phyloP scores from a whole-genome alignment of 192 early-diverging fungal genomes.

The Coemansia sp. region DNA sequence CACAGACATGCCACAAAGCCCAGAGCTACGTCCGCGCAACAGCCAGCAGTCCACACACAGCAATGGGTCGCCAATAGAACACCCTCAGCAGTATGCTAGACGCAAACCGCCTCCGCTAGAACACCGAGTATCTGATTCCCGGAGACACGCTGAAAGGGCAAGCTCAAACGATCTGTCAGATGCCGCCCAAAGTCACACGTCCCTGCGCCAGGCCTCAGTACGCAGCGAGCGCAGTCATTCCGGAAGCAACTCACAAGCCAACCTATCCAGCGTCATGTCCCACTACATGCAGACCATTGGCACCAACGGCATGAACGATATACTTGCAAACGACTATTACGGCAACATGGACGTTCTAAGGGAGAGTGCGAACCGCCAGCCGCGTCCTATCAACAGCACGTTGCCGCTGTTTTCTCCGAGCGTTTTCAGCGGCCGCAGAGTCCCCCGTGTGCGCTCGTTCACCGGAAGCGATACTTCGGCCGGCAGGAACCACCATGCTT shows the following conservation, averaged over 20 bases:
- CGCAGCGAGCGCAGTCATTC: conserved; percentile 13
- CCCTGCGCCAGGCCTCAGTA: conserved; percentile 9
- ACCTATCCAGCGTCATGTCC: conserved; percentile 31
- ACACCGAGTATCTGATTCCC: background rate
- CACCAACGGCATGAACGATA: conserved; percentile 20
- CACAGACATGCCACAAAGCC: background rate
- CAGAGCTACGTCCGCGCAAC: background rate
- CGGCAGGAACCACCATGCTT: background rate
- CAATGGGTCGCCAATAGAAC: background rate
- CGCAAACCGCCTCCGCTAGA: background rate
- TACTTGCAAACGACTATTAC: conserved; percentile 45
- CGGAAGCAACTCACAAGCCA: conserved; percentile 8
- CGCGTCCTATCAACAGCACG: conserved; percentile 53
- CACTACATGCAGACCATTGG: conserved; percentile 50
- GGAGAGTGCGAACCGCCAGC: conserved; percentile 26
- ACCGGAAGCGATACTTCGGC: conserved; percentile 25
- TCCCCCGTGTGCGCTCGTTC: conserved; percentile 16
- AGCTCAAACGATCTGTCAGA: background rate
- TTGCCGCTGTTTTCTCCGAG: conserved; percentile 52
- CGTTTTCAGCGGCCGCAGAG: conserved; percentile 28
- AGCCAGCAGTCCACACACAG: background rate
- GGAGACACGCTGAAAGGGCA: background rate
- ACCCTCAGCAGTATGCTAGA: background rate
- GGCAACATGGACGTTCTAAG: conserved; percentile 42
- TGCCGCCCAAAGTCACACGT: background rate